Conservation (phyloP, 352 stramenopile species). For the Pilasporangium apinafurcum region DNA sequence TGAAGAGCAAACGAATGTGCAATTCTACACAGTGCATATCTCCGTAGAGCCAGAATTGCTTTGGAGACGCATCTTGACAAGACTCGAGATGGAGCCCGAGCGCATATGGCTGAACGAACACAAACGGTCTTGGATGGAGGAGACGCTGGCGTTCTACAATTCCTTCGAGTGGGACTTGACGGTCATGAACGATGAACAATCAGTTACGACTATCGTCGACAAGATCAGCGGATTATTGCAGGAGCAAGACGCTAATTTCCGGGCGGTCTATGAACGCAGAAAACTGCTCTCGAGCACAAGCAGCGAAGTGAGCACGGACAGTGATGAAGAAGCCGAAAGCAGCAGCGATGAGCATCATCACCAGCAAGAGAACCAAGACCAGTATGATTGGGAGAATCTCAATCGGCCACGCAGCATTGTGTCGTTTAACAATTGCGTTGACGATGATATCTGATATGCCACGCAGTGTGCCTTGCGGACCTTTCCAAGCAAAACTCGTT, state of each 20-base stretch:
- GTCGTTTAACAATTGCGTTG: conserved; percentile 65
- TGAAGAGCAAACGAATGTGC: conserved; percentile 55
- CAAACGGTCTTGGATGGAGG: conserved; percentile 82
- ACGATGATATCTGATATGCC: conserved; percentile 17
- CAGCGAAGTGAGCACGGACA: conserved; percentile 62
- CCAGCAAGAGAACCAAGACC: neutral
- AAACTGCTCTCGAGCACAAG: conserved; percentile 35
- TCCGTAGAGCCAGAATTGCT: conserved; percentile 68
- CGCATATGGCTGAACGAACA: conserved; percentile 76
- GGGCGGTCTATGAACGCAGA: conserved; percentile 50
- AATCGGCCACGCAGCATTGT: conserved; percentile 44
- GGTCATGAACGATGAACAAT: conserved; percentile 57
- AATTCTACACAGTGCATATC: conserved; percentile 85
- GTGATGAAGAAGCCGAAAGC: conserved; percentile 68
- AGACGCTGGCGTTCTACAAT: conserved; percentile 78
- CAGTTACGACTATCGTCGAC: conserved; percentile 42
- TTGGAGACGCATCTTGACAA: conserved; percentile 65
- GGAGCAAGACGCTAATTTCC: conserved; percentile 58
- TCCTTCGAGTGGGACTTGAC: conserved; percentile 72
- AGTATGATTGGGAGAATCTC: too few relatives aligned
- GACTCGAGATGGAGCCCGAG: conserved; percentile 62
- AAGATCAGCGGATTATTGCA: conserved; percentile 40
- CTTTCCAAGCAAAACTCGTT: too few relatives aligned
- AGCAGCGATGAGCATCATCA: conserved; percentile 29
- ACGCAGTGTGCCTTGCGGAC: too few relatives aligned